Base-by-base conservation (phyloP, 148 eudicot species). In the Silene uniflora region DNA sequence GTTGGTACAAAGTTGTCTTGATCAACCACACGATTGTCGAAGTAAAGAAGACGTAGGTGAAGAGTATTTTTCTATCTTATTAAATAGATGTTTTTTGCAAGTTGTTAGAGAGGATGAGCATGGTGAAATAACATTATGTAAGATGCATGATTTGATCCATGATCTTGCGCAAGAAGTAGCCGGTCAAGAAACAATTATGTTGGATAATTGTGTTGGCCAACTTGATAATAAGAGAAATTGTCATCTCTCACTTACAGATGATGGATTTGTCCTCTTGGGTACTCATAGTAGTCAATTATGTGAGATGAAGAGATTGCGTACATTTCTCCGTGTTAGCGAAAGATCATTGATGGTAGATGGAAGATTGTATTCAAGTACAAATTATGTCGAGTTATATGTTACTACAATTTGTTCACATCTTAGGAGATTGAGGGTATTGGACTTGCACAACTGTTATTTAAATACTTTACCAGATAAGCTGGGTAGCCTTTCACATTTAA, bases 81-180 rank as follows among this genome's bases (percentile, higher is more conserved):
- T 79, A 13, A 59, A 68, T 6, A 79, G 76, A 64, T 81, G 82
- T 39, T 79, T 85, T 23, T 67, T 83, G 12, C 90, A 87, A 73
- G 75, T 74, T n/a, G 69, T 32, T 3, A 6, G 0, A 49, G 23
- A 14, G 39, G 84, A 81, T 75, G 54, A 19, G 2, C 67, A 4
- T 25, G 83, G 76, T 25, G 74, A 77, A 8, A 24, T 83, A 0
- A 0, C 0, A 6, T 27, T 62, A 0, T 82, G 75, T 42, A 81
- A 75, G 59, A 85, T 84, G 78, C 89, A 87, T 14, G 84, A 83
- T 49, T 73, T 83, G 69, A 69, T 83, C 18, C 84, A 84, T 72
- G 89, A 84, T 75, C 81, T 87, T 47, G 89, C 89, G 12, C 32
- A 2, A 24, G 59, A 73, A 2, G 77, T 87, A 13, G 82, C 81